Evolutionary conservation across 2,329 filamentous ascomycete species (phyloP).

Genomic region (Pseudocercospora pini-densiflorae): DNA sequence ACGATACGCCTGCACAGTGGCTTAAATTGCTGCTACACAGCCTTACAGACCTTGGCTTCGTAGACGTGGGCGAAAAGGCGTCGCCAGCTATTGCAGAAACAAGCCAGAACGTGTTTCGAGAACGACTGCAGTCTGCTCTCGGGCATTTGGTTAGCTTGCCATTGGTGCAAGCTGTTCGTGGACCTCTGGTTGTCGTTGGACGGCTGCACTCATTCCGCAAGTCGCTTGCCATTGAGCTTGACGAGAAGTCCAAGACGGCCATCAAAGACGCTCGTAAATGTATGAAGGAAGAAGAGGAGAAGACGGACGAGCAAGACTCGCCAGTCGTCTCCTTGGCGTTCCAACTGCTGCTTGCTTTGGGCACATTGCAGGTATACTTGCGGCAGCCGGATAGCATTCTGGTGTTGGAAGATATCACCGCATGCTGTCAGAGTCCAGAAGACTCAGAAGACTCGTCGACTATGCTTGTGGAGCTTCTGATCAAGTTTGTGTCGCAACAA

Average conservation of each 20-base stretch:
- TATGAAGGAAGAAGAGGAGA: constrained; percentile 27
- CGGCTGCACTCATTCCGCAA: constrained; percentile 24
- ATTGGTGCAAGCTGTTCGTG: constrained; percentile 31
- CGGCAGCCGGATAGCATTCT: constrained; percentile 84
- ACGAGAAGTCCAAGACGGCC: constrained; percentile 21
- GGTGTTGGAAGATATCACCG: constrained; percentile 78
- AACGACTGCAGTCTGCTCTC: constrained; percentile 60
- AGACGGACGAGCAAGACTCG: constrained; percentile 30
- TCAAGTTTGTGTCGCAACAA: constrained; percentile 86
- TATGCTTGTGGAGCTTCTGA: constrained; percentile 80
- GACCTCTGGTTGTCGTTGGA: constrained; percentile 23
- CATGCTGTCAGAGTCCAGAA: constrained; percentile 68
- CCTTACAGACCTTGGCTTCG: constrained; percentile 34
- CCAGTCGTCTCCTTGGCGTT: constrained; percentile 60
- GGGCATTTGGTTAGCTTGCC: constrained; percentile 51
- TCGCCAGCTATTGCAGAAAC: constrained; percentile 49
- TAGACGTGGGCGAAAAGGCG: constrained; percentile 16
- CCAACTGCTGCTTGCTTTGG: constrained; percentile 79
- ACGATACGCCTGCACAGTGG: constrained; percentile 36
- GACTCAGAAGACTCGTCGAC: constrained; percentile 59
- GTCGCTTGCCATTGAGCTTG: constrained; percentile 18
- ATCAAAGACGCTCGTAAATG: constrained; percentile 30
- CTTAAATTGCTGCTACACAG: constrained; percentile 29
- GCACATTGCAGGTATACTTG: constrained; percentile 87
- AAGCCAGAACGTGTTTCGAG: constrained; percentile 57